phyloP scores from a whole-genome alignment of 169 alveolate genomes.

The Cyclospora cayetanensis region DNA sequence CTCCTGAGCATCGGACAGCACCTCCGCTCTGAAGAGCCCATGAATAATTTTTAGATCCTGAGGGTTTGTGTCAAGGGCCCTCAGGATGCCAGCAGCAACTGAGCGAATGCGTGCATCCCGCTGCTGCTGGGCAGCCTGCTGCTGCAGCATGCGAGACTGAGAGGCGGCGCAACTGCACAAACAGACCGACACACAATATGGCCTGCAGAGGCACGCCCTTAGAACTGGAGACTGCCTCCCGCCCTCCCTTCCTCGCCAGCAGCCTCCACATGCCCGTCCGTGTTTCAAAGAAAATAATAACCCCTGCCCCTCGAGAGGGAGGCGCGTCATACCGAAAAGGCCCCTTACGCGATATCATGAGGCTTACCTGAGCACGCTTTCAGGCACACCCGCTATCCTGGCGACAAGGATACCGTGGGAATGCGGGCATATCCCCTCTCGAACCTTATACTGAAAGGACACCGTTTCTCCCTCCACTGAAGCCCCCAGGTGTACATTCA shows the following conservation, averaged over 20 bases:
- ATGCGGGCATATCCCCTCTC: conserved; percentile 94
- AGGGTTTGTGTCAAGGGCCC: neutral
- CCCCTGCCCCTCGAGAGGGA: neutral
- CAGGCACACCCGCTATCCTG: conserved; percentile 93
- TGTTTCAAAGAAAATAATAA: too few relatives aligned
- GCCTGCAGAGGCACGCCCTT: too few relatives aligned
- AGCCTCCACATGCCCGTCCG: too few relatives aligned
- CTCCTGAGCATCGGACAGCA: neutral
- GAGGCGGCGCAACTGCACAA: neutral
- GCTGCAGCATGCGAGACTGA: neutral
- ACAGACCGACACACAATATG: too few relatives aligned
- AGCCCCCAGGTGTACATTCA: conserved; percentile 89
- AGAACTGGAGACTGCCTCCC: too few relatives aligned
- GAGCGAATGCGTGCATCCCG: conserved; percentile 9
- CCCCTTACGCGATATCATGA: too few relatives aligned
- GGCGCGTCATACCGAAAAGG: neutral
- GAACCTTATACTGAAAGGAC: conserved; percentile 93
- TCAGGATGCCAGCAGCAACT: neutral
- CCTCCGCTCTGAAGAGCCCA: neutral
- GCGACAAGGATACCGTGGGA: conserved; percentile 98
- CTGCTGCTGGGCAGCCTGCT: neutral
- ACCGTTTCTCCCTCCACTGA: conserved; percentile 74
- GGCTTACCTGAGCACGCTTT: conserved; percentile 68
- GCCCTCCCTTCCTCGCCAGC: too few relatives aligned
- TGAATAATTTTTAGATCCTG: neutral